These are phyloP conservation scores for Eucalyptus virginea DNA, from an alignment of 345 rosid genomes.

Conservation along the genomic window DNA sequence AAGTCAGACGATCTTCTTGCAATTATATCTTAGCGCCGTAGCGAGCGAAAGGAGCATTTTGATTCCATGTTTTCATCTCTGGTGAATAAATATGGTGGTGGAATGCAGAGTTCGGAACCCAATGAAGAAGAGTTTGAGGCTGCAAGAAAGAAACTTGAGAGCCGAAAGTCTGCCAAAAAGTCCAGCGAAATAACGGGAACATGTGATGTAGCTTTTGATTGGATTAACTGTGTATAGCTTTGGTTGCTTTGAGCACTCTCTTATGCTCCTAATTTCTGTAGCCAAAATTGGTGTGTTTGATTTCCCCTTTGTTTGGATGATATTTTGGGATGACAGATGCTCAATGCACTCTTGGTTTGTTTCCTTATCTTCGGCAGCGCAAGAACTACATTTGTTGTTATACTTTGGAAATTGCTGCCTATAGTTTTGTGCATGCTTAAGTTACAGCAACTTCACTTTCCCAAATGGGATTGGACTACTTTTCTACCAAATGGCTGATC, in stretches of 20 bases:
- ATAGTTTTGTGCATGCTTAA: no score
- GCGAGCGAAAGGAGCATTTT: constrained; percentile 53
- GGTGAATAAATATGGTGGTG: constrained; percentile 58
- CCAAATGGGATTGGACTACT: no score
- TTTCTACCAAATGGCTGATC: not conserved
- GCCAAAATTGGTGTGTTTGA: not conserved
- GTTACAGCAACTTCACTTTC: no score
- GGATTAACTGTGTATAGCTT: not conserved
- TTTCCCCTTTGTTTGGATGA: not conserved
- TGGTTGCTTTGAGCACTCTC: not conserved
- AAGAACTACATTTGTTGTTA: not conserved
- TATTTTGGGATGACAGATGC: not conserved
- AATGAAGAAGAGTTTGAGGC: constrained; percentile 94
- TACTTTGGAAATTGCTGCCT: no score
- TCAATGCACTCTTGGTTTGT: not conserved
- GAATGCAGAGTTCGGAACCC: constrained; percentile 35
- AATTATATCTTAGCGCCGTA: constrained; percentile 48
- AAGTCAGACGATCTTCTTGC: constrained; percentile 51
- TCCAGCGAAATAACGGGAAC: constrained; percentile 18
- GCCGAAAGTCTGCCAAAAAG: constrained; percentile 31
- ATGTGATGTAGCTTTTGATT: not conserved
- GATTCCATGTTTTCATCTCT: constrained; percentile 84
- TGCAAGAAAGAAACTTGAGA: constrained; percentile 53
- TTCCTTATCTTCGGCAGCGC: not conserved
- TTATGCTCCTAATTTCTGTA: not conserved